Conservation (phyloP, 2,329 filamentous ascomycete genomes). For the Talaromyces sp. region DNA sequence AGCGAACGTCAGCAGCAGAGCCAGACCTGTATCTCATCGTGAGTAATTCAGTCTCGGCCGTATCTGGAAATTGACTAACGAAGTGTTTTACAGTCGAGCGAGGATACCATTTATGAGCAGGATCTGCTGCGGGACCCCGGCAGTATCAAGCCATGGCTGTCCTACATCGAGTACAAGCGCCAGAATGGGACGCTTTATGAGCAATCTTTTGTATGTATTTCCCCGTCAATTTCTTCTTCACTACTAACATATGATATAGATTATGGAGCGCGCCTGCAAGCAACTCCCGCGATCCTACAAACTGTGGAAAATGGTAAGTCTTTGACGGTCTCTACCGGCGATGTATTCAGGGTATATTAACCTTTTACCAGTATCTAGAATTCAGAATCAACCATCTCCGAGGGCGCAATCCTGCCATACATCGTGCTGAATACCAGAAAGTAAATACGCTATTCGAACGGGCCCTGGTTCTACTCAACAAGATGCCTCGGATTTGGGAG, state of each 20-base stretch:
- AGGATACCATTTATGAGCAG: conserved; percentile 94
- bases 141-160: conserved; percentile 89
- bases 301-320: conserved; percentile 83
- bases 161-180: conserved; percentile 87
- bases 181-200: conserved; percentile 81
- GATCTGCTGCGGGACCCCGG: conserved; percentile 83
- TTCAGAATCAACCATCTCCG: conserved; percentile 78
- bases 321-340: background rate
- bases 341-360: conserved; percentile 15
- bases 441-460: conserved; percentile 94
- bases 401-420: conserved; percentile 77
- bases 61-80: conserved; percentile 30
- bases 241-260: conserved; percentile 31
- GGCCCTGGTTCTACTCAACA: conserved; percentile 88
- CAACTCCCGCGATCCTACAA: conserved; percentile 95
- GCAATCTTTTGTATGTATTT: conserved; percentile 65
- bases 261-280: conserved; percentile 85
- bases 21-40: conserved; percentile 48
- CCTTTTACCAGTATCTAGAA: conserved; percentile 66
- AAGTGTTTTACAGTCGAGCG: conserved; percentile 62
- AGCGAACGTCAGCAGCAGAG: conserved; percentile 40
- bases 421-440: conserved; percentile 79
- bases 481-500: conserved; percentile 98
- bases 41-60: conserved; percentile 24
- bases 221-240: background rate